Percentiles rank a stretch among this genome's conserved stretches.
These are phyloP conservation scores for Coemansia sp. DNA, from an alignment of 192 early-diverging fungal species.

Conservation along the genomic window DNA sequence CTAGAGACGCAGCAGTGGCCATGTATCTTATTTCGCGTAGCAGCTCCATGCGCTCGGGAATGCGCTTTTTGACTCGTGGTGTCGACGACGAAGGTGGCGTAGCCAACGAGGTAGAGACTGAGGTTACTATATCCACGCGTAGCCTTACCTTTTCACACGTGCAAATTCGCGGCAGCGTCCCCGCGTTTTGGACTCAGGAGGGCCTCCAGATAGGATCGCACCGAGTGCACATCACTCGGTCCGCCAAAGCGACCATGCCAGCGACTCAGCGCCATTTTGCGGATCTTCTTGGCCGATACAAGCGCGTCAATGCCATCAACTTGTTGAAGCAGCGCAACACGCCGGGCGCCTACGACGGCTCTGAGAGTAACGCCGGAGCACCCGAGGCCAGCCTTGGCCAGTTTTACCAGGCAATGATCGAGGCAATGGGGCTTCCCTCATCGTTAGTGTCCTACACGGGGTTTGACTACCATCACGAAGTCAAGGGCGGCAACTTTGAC, in stretches of 20 bases:
- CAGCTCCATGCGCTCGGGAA: constrained; percentile 67
- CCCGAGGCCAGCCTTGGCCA: constrained; percentile 68
- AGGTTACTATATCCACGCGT: constrained; percentile 70
- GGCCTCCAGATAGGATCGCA: constrained; percentile 83
- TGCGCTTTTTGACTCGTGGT: constrained; percentile 91
- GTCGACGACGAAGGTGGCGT: constrained; percentile 96
- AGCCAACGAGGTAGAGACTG: constrained; percentile 99
- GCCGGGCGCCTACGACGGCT: constrained; percentile 30
- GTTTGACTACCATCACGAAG: constrained; percentile 85
- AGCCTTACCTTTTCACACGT: constrained; percentile 70
- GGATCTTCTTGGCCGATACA: constrained; percentile 74
- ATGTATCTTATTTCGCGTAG: constrained; percentile 49
- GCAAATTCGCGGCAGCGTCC: constrained; percentile 85
- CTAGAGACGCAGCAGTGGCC: constrained; percentile 2
- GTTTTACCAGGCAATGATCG: constrained; percentile 62
- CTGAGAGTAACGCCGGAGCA: constrained; percentile 10
- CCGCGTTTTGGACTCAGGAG: constrained; percentile 96
- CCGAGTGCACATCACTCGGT: constrained; percentile 82
- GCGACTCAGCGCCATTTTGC: constrained; percentile 77
- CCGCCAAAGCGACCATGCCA: constrained; percentile 76
- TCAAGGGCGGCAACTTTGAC: constrained; percentile 78
- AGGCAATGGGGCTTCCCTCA: constrained; percentile 42
- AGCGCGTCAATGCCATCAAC: constrained; percentile 74
- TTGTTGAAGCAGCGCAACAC: constrained; percentile 64
- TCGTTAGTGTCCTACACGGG: constrained; percentile 61